phyloP scores from a whole-genome alignment of 306 rosid species.

The Lathyrus tuberosus region DNA sequence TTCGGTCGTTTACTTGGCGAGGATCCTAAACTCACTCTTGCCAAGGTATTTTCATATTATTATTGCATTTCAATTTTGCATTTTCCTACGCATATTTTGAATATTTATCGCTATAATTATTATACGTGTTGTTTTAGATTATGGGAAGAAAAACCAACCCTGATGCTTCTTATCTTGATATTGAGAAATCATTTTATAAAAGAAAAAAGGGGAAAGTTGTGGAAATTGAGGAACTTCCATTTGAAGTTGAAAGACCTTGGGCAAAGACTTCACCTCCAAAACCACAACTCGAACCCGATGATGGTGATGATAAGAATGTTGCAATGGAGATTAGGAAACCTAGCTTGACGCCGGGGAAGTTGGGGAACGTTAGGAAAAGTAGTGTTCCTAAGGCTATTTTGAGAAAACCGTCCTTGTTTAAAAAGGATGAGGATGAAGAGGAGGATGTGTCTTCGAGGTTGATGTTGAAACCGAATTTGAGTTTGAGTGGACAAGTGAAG shows the following conservation, averaged over 20 bases:
- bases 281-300: slow-evolving; percentile 44
- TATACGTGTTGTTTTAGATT: slow-evolving; percentile 56
- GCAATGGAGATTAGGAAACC: slow-evolving; percentile 57
- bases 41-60: slow-evolving; percentile 57
- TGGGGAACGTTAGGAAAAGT: slow-evolving; percentile 43
- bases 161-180: slow-evolving; percentile 73
- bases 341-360: slow-evolving; percentile 37
- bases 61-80: not conserved
- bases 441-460: slow-evolving; percentile 53
- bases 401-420: slow-evolving; percentile 66
- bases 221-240: slow-evolving; percentile 73
- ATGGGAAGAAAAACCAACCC: slow-evolving; percentile 86
- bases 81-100: not conserved
- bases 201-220: slow-evolving; percentile 66
- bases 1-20: slow-evolving; percentile 90
- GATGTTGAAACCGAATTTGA: slow-evolving; percentile 75
- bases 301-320: slow-evolving; percentile 45
- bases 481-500: slow-evolving; percentile 49
- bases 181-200: slow-evolving; percentile 78
- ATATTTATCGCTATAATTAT: not conserved
- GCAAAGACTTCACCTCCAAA: slow-evolving; percentile 50
- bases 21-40: slow-evolving; percentile 91
- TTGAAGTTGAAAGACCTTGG: slow-evolving; percentile 49
- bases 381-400: slow-evolving; percentile 79
- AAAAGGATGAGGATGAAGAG: slow-evolving; percentile 59